Base-by-base conservation (phyloP, 768 basidiomycete species). In the Pleurotus tuoliensis region DNA sequence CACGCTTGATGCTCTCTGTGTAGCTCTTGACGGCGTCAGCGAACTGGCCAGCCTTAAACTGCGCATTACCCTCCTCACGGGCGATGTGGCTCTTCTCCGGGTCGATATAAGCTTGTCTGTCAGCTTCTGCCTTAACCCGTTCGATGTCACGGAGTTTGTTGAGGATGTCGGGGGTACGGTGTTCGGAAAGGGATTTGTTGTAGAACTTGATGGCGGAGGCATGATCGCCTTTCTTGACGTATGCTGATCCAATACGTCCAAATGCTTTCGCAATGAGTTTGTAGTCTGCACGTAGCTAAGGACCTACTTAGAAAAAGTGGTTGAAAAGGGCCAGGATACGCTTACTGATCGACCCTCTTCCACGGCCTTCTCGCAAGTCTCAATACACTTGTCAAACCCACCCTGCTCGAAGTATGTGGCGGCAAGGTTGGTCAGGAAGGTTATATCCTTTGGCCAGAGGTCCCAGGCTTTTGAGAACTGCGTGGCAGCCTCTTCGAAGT, bases 401-500 rank as follows among this genome's bases (percentile, higher is more conserved):
- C 88, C 92, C 69, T 96, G 81, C 74, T 99, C 97, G 64, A 94
- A 94, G 73, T 95, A 90, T 6, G 86, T 94, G 56, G 97, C 97
- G 60, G 84, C 86, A 44, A 95, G 71, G 71, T 99, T 99, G 48
- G 94, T 94, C 56, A 98, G 76, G 81, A 87, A 98, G 9, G 93
- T 90, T 59, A 98, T 78, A 68, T 99, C 94, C 74, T 96, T 90
- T 24, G 94, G 92, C 82, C 87, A 95, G 15, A 82, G 65, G 59
- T 96, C 92, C 94, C 95, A 98, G 4, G 97, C 97, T 66, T 88
- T 84, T 62, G 82, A 72, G 76, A 92, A 99, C 60, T 82, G 78
- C 56, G 77, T 76, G 47, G 83, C 82, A 16, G 97, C 96, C 58
- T 83, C 81, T 24, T 80, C 83, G 62, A 98, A 92, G 45, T 88